Evolutionary conservation across 2,329 filamentous ascomycete species (phyloP).

Genomic region (Fusarium brachygibbosum): DNA sequence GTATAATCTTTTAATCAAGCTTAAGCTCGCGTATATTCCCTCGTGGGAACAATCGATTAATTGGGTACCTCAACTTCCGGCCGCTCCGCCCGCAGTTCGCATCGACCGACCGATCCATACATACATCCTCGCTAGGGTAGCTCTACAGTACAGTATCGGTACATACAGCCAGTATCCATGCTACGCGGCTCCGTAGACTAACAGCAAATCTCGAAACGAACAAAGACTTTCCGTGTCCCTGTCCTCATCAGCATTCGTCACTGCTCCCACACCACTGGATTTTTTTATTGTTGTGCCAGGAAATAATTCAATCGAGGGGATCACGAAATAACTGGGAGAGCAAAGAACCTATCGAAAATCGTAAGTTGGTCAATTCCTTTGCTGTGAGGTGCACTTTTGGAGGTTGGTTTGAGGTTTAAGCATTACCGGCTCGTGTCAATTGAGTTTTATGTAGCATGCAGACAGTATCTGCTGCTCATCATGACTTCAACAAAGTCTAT

Average conservation of each 20-base stretch:
- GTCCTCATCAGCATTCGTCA: conserved; percentile 44
- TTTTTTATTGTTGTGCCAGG: conserved; percentile 23
- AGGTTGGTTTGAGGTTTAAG: not conserved
- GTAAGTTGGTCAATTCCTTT: conserved; percentile 27
- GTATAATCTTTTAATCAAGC: conserved; percentile 29
- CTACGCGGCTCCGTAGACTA: conserved; percentile 14
- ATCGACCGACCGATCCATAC: conserved; percentile 21
- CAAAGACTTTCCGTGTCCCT: conserved; percentile 12
- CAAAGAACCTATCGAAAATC: not conserved
- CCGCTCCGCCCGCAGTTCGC: conserved; percentile 24
- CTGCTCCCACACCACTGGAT: conserved; percentile 41
- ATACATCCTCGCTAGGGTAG: conserved; percentile 31
- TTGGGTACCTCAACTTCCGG: conserved; percentile 38
- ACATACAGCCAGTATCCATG: conserved; percentile 1
- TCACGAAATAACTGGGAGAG: conserved; percentile 11
- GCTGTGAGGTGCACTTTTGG: not conserved
- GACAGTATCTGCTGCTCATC: conserved; percentile 20
- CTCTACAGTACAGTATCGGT: conserved; percentile 1
- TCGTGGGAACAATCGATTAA: conserved; percentile 33
- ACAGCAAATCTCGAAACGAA: conserved; percentile 35
- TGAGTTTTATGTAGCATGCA: conserved; percentile 8
- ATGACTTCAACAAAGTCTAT: conserved; percentile 36
- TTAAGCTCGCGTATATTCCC: conserved; percentile 24
- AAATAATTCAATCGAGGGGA: conserved; percentile 30
- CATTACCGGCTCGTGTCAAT: conserved; percentile 5